Evolutionary conservation across 495 filamentous ascomycete genomes (phyloP).

Genomic region (Opeltia flavorubescens): DNA sequence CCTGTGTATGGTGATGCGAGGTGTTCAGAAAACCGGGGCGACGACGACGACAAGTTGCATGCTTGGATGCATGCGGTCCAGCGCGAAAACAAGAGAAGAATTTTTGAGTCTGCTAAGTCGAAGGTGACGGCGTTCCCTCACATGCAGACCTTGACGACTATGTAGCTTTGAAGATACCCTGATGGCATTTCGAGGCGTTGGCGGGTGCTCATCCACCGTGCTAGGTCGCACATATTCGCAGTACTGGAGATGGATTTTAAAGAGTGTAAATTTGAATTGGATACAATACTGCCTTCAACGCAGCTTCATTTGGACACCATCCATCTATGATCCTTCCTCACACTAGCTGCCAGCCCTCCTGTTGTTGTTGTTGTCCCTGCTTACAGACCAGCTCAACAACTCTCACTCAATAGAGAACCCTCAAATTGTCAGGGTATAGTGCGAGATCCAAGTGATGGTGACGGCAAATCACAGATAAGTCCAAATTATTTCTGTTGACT

Average conservation of each 20-base stretch:
- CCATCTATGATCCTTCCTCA: too few species aligned
- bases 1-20: constrained; percentile 97
- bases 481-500: too few species aligned
- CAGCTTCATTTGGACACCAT: too few species aligned
- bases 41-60: constrained; percentile 93
- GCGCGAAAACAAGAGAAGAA: constrained; percentile 86
- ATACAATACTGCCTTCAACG: not conserved
- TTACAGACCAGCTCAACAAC: too few species aligned
- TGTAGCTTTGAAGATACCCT: not conserved
- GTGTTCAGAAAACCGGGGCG: constrained; percentile 77
- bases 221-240: too few species aligned
- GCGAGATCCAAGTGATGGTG: too few species aligned
- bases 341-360: too few species aligned
- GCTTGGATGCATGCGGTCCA: constrained; percentile 82
- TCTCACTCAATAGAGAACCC: too few species aligned
- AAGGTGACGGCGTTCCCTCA: constrained; percentile 13
- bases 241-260: too few species aligned
- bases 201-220: constrained; percentile 8
- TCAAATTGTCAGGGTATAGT: too few species aligned
- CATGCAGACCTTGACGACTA: not conserved
- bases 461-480: too few species aligned
- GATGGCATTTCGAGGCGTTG: not conserved
- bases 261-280: not conserved
- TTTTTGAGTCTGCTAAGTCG: constrained; percentile 74
- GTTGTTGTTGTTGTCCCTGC: too few species aligned